These are phyloP conservation scores for Mycena capillaripes DNA, from an alignment of 768 basidiomycete genomes.

Conservation along the genomic window DNA sequence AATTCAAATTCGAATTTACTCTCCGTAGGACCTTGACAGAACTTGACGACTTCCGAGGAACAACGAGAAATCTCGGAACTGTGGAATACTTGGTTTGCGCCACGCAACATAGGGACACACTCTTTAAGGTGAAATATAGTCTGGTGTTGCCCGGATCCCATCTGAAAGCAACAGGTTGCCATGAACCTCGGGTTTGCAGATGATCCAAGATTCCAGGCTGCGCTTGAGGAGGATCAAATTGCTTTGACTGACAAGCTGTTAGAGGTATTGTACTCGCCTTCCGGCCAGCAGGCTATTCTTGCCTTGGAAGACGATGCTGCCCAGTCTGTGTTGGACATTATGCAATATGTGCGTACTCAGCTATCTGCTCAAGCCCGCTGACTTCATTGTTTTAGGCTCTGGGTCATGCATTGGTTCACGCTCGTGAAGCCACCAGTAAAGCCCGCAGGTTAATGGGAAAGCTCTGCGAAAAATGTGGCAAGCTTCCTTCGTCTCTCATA, in stretches of 20 bases:
- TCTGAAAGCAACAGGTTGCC: neutral
- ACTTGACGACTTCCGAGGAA: neutral
- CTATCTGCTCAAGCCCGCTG: too few species aligned
- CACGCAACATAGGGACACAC: neutral
- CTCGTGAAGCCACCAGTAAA: too few species aligned
- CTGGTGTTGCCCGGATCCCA: neutral
- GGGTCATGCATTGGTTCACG: too few species aligned
- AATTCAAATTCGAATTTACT: neutral
- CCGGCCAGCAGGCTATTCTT: constrained; percentile 25
- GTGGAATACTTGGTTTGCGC: constrained; percentile 8
- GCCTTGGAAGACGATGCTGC: constrained; percentile 27
- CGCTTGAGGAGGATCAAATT: constrained; percentile 20
- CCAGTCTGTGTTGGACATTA: constrained; percentile 32
- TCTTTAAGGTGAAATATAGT: neutral
- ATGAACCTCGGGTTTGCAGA: neutral
- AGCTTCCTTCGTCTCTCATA: constrained; percentile 26
- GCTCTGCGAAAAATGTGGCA: constrained; percentile 22
- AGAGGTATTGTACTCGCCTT: constrained; percentile 24
- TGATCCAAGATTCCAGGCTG: constrained; percentile 11
- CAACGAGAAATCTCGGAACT: neutral
- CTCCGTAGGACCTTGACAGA: neutral
- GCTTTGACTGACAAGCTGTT: constrained; percentile 4
- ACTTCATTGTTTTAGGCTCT: neutral
- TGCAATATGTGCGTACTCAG: constrained; percentile 34
- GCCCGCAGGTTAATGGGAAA: too few species aligned